Evolutionary conservation across 73 alveolate genomes (phyloP), one percentile per base, ranked within the genome.

Genomic region (Paramecium sonneborni): DNA sequence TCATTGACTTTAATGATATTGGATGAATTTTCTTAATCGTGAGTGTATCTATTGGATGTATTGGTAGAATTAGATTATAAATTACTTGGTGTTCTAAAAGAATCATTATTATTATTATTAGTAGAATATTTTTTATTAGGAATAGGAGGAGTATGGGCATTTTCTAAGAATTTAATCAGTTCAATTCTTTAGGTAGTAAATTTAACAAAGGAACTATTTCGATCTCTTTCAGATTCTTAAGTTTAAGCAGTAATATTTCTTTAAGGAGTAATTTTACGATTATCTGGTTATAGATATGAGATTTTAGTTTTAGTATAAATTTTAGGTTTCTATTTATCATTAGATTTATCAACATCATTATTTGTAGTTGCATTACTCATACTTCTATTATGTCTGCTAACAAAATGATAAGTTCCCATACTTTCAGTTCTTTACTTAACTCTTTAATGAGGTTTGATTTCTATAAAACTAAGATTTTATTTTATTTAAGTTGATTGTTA

Each of bases 111-210:
- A 5, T 20, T 8, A 8, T 48, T 48, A 21, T 52, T 52, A 0
- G 68, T 52, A 3, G 68, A 52, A 46, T 79, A 79, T 79, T 79
- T 79, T 44, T 79, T 79, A 38, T 41, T 41, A 2, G 90, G 90
- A 8, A 79, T 11, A 20, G 90, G 90, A 4, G 90, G 90, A 79
- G 90, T 79, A 11, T 79, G 90, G 30, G 74, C 90, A 79, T 39
- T 79, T 43, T 79, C 90, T 34, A 79, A 79, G 30, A 23, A 79
- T 79, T 39, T 79, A 6, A 37, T 24, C 10, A 79, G 55, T 46
- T 79, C 86, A 30, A 72, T 24, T 35, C 86, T 79, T 44, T 79
- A 46, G 1, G 90, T 79, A 10, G 44, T 79, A 46, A 79, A 79
- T 79, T 44, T 79, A 9, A 79, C 6, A 12, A 37, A 79, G 26